Conservation (phyloP, 2,329 filamentous ascomycete species). For the Gaeumannomyces tritici region DNA sequence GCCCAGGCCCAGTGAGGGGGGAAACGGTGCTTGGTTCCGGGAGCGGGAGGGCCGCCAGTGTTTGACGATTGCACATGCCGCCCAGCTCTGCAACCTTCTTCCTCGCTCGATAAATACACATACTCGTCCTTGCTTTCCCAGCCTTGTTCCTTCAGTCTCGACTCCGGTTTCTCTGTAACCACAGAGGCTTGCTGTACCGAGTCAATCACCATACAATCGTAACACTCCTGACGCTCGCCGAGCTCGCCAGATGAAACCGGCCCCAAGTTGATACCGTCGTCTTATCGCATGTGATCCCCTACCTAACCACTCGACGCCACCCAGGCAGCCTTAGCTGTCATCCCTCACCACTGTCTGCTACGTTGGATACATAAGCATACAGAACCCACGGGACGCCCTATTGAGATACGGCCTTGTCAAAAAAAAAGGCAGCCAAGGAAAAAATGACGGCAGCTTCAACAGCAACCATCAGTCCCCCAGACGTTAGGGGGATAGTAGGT, state of each 20-base stretch:
- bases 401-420: background rate
- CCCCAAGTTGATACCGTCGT: background rate
- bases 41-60: background rate
- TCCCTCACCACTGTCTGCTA: background rate
- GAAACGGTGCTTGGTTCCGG: background rate
- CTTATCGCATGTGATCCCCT: background rate
- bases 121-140: background rate
- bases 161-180: background rate
- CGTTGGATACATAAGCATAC: background rate
- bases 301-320: background rate
- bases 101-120: background rate
- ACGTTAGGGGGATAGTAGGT: constrained; percentile 37
- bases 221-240: background rate
- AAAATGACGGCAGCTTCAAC: background rate
- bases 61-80: background rate
- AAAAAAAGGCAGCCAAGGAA: background rate
- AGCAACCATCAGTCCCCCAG: constrained; percentile 29
- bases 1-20: background rate
- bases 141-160: background rate
- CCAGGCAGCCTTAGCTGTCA: background rate
- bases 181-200: background rate
- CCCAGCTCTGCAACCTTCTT: background rate
- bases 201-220: background rate
- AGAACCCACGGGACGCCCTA: background rate
- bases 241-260: too few species aligned